Evolutionary conservation across 805 yeast species (phyloP).

Genomic region (Yarrowia sp.): DNA sequence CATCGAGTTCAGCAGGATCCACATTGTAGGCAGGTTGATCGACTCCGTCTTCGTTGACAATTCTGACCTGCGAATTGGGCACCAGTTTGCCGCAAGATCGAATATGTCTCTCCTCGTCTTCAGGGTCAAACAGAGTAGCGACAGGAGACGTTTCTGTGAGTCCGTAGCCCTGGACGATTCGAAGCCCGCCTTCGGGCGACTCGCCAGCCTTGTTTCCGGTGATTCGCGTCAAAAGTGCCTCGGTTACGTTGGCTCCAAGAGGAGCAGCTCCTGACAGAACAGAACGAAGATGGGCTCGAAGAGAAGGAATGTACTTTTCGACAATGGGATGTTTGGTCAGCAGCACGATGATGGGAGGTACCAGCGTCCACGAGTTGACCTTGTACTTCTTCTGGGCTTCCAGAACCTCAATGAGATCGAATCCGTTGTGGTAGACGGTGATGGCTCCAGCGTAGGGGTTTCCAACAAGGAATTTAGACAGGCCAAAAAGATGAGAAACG

Average conservation of each 20-base stretch:
- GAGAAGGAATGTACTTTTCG: slow-evolving; percentile 42
- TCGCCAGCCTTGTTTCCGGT: slow-evolving; percentile 26
- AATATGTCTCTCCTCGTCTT: slow-evolving; percentile 42
- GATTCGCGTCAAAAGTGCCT: slow-evolving; percentile 29
- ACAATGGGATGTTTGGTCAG: slow-evolving; percentile 46
- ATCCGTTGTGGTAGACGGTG: slow-evolving; percentile 12
- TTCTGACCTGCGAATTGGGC: slow-evolving; percentile 49
- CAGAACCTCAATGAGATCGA: slow-evolving; percentile 13
- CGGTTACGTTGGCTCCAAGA: slow-evolving; percentile 34
- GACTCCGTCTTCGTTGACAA: slow-evolving; percentile 42
- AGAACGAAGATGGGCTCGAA: slow-evolving; percentile 41
- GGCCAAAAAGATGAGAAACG: slow-evolving; percentile 39
- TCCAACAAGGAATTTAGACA: slow-evolving; percentile 32
- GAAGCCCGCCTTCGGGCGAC: slow-evolving; percentile 21
- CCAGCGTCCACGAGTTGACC: slow-evolving; percentile 43
- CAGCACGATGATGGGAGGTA: slow-evolving; percentile 44
- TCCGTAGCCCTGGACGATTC: slow-evolving; percentile 30
- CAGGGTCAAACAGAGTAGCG: slow-evolving; percentile 39
- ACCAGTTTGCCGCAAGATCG: slow-evolving; percentile 41
- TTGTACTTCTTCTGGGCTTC: slow-evolving; percentile 30
- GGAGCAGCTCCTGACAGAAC: slow-evolving; percentile 50
- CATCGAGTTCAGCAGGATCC: background rate
- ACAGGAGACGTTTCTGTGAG: slow-evolving; percentile 61
- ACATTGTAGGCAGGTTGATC: slow-evolving; percentile 50
- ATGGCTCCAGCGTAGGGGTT: background rate